Evolutionary conservation across 345 rosid species (phyloP), one percentile per base, ranked within the genome.

Genomic region (Linum usitatissimum): DNA sequence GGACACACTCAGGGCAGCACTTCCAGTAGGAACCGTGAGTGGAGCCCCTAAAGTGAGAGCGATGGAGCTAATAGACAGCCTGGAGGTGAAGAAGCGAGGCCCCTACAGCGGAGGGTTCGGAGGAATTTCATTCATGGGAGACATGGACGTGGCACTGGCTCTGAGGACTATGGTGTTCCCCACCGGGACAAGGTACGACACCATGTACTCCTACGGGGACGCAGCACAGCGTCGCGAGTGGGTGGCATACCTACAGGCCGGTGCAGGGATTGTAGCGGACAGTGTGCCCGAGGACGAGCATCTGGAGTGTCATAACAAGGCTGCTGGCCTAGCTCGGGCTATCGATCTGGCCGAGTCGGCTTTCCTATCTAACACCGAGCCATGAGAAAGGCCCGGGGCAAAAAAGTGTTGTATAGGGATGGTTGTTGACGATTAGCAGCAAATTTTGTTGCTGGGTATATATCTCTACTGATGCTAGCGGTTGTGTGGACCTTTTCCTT

Each of bases 21-120:
- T 92, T 55, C 96, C 99, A 0, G 96, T 89, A 8, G 97, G 99
- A 72, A 92, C 94, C 3, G 96, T 85, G 49, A 89, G 93, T 13
- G 88, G 98, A 30, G 96, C 93, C n/a, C 98, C 98, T 40, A 92
- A 92, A 84, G 86, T 82, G 30, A 89, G 78, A 72, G 96, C 95
- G 17, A 92, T 90, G 99, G 96, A 92, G 65, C 74, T 92, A 30
- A 84, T 89, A 5, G 96, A 92, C 53, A 55, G 76, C 73, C 45
- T 85, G 23, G 99, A 92, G 77, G 80, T 75, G n/a, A 76, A 79
- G 0, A 73, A 87, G 53, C 91, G 98, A 0, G 97, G 98, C 54
- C 96, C 97, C 1, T 92, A 85, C 67, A 85, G 96, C n/a, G 97
- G 98, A 0, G 97, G 98, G 18, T 80, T 92, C 1, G 95, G 95